Conservation (phyloP, 805 yeast species). For the Metschnikowia lachancei region DNA sequence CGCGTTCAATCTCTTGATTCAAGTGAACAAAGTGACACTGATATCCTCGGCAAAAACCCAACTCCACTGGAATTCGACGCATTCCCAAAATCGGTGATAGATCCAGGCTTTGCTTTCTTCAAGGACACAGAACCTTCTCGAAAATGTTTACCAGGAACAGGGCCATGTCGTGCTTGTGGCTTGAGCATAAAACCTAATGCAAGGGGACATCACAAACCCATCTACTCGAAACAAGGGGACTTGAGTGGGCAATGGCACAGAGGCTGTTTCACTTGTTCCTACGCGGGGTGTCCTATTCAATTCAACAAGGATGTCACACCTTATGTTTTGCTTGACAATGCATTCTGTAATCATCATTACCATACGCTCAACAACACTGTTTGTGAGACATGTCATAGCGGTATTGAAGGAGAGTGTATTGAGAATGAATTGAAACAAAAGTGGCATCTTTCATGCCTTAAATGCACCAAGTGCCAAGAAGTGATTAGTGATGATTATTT, state of each 20-base stretch:
- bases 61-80: slow-evolving; percentile 20
- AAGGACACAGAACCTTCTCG: slow-evolving; percentile 10
- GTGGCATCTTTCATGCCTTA: slow-evolving; percentile 73
- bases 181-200: slow-evolving; percentile 44
- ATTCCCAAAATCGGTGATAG: slow-evolving; percentile 20
- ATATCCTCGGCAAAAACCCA: slow-evolving; percentile 17
- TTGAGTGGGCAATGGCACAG: slow-evolving; percentile 94
- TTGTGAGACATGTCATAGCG: slow-evolving; percentile 66
- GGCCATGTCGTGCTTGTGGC: slow-evolving; percentile 79
- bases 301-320: slow-evolving; percentile 64
- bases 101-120: slow-evolving; percentile 15
- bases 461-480: slow-evolving; percentile 58
- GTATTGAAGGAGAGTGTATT: slow-evolving; percentile 89
- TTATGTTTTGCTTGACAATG: slow-evolving; percentile 74
- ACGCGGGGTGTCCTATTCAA: slow-evolving; percentile 48
- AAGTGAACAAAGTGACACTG: slow-evolving; percentile 11
- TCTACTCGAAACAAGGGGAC: slow-evolving; percentile 83
- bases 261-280: slow-evolving; percentile 71
- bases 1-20: not conserved
- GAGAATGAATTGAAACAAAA: slow-evolving; percentile 70
- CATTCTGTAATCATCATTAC: slow-evolving; percentile 77
- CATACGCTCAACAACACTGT: slow-evolving; percentile 73
- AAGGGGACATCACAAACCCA: slow-evolving; percentile 50
- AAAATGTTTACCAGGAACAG: slow-evolving; percentile 56
- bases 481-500: slow-evolving; percentile 55